Conservation (phyloP, 2,329 filamentous ascomycete species). For the Pyrenophora graminea region DNA sequence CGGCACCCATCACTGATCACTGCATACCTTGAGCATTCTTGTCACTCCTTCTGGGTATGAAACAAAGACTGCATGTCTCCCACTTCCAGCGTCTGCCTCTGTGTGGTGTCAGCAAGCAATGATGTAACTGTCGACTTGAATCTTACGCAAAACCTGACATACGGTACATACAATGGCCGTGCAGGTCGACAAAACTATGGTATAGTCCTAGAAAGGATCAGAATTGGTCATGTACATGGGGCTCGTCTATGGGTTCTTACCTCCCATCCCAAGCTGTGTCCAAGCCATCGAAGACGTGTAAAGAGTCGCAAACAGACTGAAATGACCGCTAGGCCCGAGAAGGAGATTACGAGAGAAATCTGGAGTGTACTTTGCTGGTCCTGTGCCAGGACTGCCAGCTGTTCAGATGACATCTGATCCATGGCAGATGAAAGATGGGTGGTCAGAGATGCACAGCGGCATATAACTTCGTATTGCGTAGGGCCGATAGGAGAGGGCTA, state of each 20-base stretch:
- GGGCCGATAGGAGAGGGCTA: background rate
- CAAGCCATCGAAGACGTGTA: slow-evolving; percentile 21
- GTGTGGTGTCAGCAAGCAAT: slow-evolving; percentile 1
- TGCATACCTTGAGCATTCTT: slow-evolving; percentile 22
- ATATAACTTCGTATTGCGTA: slow-evolving; percentile 3
- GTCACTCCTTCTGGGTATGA: slow-evolving; percentile 13
- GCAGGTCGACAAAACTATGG: slow-evolving; percentile 26
- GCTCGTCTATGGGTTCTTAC: background rate
- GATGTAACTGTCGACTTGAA: no score
- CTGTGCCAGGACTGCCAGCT: slow-evolving; percentile 18
- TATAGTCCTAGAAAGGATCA: slow-evolving; percentile 16
- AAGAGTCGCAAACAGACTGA: slow-evolving; percentile 28
- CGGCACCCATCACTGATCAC: no score
- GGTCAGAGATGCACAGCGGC: background rate
- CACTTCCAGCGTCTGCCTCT: slow-evolving; percentile 29
- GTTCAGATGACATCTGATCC: slow-evolving; percentile 22
- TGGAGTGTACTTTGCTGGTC: slow-evolving; percentile 24
- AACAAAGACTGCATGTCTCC: slow-evolving; percentile 31
- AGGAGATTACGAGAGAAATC: slow-evolving; percentile 22
- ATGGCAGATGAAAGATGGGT: slow-evolving; percentile 5
- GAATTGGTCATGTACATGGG: background rate
- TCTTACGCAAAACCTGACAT: slow-evolving; percentile 27
- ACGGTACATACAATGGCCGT: slow-evolving; percentile 15
- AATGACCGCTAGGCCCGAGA: slow-evolving; percentile 25
- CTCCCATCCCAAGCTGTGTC: slow-evolving; percentile 25